Conservation (phyloP, 2,329 filamentous ascomycete genomes). For the Trichoderma breve region DNA sequence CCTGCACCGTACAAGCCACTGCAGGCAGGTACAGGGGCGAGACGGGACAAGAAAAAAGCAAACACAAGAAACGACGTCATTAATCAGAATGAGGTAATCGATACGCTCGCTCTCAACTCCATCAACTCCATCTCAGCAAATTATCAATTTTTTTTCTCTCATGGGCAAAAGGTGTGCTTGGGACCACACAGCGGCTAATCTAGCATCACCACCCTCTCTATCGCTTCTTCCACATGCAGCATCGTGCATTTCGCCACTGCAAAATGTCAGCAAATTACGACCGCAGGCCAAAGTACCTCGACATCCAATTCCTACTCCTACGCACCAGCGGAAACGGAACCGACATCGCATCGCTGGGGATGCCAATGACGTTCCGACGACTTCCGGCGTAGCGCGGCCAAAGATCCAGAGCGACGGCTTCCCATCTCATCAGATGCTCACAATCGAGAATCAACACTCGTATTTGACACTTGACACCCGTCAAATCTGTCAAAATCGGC, state of each 20-base stretch:
- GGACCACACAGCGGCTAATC: background rate
- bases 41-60: background rate
- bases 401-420: background rate
- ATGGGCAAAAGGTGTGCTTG: background rate
- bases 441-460: background rate
- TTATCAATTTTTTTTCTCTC: background rate
- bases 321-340: background rate
- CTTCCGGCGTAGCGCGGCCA: background rate
- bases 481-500: background rate
- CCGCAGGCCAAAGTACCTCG: background rate
- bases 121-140: background rate
- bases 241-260: slow-evolving; percentile 13
- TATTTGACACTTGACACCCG: background rate
- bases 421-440: background rate
- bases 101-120: background rate
- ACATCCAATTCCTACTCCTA: background rate
- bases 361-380: background rate
- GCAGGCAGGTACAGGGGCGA: background rate
- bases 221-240: background rate
- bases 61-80: background rate
- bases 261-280: background rate
- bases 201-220: background rate
- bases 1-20: background rate
- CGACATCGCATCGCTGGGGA: background rate
- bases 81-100: background rate